These are phyloP conservation scores for Batrachochytrium dendrobatidis DNA, from an alignment of 371 early-diverging fungal genomes.

Conservation along the genomic window DNA sequence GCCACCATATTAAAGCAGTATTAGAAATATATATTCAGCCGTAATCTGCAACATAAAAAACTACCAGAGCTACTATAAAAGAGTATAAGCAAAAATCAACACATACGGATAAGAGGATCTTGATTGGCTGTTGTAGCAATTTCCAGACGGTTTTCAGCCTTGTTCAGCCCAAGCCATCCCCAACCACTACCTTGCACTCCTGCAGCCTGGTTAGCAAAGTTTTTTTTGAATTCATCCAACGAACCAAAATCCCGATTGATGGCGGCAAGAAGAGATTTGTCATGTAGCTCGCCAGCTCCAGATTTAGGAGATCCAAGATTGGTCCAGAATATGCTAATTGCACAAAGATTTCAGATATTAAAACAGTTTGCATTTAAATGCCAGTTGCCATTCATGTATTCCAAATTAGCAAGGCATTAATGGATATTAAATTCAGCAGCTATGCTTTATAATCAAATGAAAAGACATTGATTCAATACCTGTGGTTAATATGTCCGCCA, in stretches of 20 bases:
- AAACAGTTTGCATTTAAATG: neutral
- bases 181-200: slow-evolving; percentile 94
- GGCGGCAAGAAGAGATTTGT: slow-evolving; percentile 51
- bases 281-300: slow-evolving; percentile 66
- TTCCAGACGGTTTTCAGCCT: slow-evolving; percentile 64
- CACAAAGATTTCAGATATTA: neutral
- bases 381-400: too few relatives aligned
- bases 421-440: neutral
- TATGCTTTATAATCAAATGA: neutral
- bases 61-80: too few relatives aligned
- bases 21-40: too few relatives aligned
- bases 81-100: too few relatives aligned
- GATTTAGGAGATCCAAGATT: slow-evolving; percentile 77
- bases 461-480: slow-evolving; percentile 12
- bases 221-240: slow-evolving; percentile 70
- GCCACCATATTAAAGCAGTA: too few relatives aligned
- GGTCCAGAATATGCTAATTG: slow-evolving; percentile 79
- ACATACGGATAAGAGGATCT: slow-evolving; percentile 67
- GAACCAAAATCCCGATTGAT: slow-evolving; percentile 83
- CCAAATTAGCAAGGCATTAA: neutral
- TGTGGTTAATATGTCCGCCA: slow-evolving; percentile 98
- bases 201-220: slow-evolving; percentile 76
- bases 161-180: slow-evolving; percentile 95
- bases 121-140: slow-evolving; percentile 92
- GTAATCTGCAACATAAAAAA: too few relatives aligned